These are phyloP conservation scores for Erodium texanum DNA, from an alignment of 441 rosid genomes.

Conservation along the genomic window DNA sequence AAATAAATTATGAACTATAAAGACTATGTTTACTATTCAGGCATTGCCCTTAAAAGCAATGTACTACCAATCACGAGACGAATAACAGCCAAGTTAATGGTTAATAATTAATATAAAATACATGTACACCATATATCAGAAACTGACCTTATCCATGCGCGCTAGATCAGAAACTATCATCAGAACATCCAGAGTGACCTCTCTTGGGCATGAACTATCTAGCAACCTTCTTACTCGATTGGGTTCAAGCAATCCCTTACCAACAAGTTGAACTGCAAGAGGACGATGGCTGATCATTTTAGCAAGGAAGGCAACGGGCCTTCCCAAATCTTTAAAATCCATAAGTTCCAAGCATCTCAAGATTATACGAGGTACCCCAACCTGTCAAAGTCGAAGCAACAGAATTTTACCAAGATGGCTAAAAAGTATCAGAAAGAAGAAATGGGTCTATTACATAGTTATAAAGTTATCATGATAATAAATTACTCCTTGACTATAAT, in stretches of 20 bases:
- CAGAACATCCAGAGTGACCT: slow-evolving; percentile 68
- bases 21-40: slow-evolving; percentile 2
- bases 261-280: slow-evolving; percentile 77
- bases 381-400: slow-evolving; percentile 41
- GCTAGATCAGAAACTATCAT: slow-evolving; percentile 93
- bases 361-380: slow-evolving; percentile 57
- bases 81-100: background rate
- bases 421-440: background rate
- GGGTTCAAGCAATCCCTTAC: slow-evolving; percentile 75
- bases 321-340: slow-evolving; percentile 72
- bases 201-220: slow-evolving; percentile 59
- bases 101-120: background rate
- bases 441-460: background rate
- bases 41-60: background rate
- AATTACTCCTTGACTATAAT: slow-evolving; percentile 1
- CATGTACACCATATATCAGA: slow-evolving; percentile 9
- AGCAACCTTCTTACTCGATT: slow-evolving; percentile 68
- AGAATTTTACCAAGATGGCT: slow-evolving; percentile 9
- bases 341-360: slow-evolving; percentile 74
- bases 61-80: background rate
- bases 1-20: background rate
- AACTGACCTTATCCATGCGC: slow-evolving; percentile 85
- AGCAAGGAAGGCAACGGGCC: slow-evolving; percentile 86
- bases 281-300: slow-evolving; percentile 71
- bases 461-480: background rate